Evolutionary conservation across 2,329 filamentous ascomycete species (phyloP), one percentile per base, ranked within the genome.

Genomic region (Trichoderma pleuroti): DNA sequence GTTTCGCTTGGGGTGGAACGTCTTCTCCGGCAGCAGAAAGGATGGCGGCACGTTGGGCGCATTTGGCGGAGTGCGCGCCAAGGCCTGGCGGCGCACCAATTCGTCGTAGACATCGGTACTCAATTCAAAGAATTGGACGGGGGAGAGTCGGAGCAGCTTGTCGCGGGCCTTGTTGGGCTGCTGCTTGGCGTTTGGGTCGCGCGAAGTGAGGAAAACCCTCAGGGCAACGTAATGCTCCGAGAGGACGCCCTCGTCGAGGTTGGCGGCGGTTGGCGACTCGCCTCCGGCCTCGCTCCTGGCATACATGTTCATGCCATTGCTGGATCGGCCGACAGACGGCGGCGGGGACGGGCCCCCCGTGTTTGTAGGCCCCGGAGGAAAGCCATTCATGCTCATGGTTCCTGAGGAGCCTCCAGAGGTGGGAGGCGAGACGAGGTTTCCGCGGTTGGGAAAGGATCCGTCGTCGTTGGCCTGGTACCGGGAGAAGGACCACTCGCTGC

Each of bases 61-160:
- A 74, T 85, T 87, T 26, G 86, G 83, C 18, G 85, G 84, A 68
- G 83, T 83, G 72, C 88, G 83, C 68, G 86, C 86, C 65, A 86
- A 86, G 74, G 92, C 88, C 81, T 98, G 94, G 74, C 96, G 90
- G 72, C 96, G 91, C 75, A 97, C 86, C 74, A 98, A 86, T 82
- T 99, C 96, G 81, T 99, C 96, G 82, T 92, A 98, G 52, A 99
- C 95, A 82, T 99, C 96, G 71, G 95, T 98, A 82, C 94, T 98
- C 73, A 99, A 87, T 83, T 99, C 96, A 81, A 97, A 93, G 81
- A 99, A 98, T 81, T 99, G 96, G 32, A 97, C 93, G 1, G 92
- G 86, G 1, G 94, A 97, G 65, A 99, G 87, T 71, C 95, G 90
- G 72, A 98, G 86, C 70, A 98, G 86, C 85, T 99, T 99, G 82